Evolutionary conservation across 495 filamentous ascomycete genomes (phyloP).

Genomic region (Cercophora newfieldiana): DNA sequence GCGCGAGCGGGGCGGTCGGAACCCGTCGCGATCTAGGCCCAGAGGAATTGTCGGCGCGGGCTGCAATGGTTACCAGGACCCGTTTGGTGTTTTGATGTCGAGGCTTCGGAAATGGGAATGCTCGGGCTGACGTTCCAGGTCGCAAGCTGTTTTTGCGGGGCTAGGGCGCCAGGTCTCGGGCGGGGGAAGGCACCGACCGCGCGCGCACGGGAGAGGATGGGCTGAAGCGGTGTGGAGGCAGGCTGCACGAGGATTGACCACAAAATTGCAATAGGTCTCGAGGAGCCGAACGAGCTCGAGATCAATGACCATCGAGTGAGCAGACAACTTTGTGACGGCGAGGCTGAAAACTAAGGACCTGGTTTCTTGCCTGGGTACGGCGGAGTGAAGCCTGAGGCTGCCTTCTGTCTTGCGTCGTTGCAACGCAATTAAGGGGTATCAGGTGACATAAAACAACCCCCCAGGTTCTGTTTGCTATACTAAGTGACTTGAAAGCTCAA

Average conservation of each 20-base stretch:
- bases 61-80: slow-evolving; percentile 5
- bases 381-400: not conserved
- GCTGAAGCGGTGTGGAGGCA: slow-evolving; percentile 10
- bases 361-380: not conserved
- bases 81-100: slow-evolving; percentile 19
- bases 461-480: not conserved
- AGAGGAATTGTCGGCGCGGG: not conserved
- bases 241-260: not conserved
- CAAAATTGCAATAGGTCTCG: not conserved
- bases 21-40: slow-evolving; percentile 6
- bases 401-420: not conserved
- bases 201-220: not conserved
- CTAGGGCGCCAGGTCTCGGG: slow-evolving; percentile 11
- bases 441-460: not conserved
- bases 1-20: slow-evolving; percentile 10
- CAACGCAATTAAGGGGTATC: not conserved
- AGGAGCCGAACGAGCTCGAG: not conserved
- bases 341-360: not conserved
- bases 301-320: not conserved
- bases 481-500: not conserved
- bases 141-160: slow-evolving; percentile 27
- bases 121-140: slow-evolving; percentile 23
- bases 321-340: not conserved
- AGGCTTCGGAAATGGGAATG: slow-evolving; percentile 19
- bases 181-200: slow-evolving; percentile 3